Evolutionary conservation across 164 flowering plant species (phyloP), one percentile per base, ranked within the genome.

Genomic region (Amborella trichopoda): DNA sequence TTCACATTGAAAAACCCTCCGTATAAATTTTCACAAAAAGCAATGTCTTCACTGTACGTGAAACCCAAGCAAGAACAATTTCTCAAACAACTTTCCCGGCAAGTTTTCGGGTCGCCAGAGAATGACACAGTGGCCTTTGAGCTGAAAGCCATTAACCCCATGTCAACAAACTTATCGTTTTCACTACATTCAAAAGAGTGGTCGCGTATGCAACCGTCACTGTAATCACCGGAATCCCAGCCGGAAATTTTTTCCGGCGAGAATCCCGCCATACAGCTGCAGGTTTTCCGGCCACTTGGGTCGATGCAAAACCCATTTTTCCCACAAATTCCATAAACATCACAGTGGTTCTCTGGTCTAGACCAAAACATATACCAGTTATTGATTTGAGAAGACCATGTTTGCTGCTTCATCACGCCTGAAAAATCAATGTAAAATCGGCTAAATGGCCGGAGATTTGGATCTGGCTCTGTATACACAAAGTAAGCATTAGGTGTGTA

Each of bases 11-110:
- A n/a, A n/a, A n/a, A n/a, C n/a, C n/a, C n/a, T n/a, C n/a, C n/a
- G n/a, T n/a, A n/a, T n/a, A n/a, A n/a, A n/a, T n/a, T n/a, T n/a
- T n/a, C n/a, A n/a, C n/a, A n/a, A n/a, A n/a, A n/a, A n/a, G n/a
- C 53, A 10, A 26, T 40, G 8, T 41, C 53, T 18, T 10, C 44
- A 36, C 17, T 43, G 30, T 26, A 54, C 0, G 66, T 49, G 46
- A 56, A 68, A 44, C 64, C 76, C 6, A 32, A 25, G 24, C 73
- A 65, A 6, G 71, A 63, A 63, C 73, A 69, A 24, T 53, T 66
- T 8, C 23, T 48, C 32, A 48, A 26, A 55, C 74, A 73, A n/a
- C 21, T 16, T 1, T 28, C 32, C 20, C 46, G 26, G 48, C 71
- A 66, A 0, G 24, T 17, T 6, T 65, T 22, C 9, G 18, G 1